A percentile compares a stretch with the other conserved stretches of the same genome.
Evolutionary conservation across 805 yeast genomes (phyloP).

Genomic region (Ogataea nitratoaversa): DNA sequence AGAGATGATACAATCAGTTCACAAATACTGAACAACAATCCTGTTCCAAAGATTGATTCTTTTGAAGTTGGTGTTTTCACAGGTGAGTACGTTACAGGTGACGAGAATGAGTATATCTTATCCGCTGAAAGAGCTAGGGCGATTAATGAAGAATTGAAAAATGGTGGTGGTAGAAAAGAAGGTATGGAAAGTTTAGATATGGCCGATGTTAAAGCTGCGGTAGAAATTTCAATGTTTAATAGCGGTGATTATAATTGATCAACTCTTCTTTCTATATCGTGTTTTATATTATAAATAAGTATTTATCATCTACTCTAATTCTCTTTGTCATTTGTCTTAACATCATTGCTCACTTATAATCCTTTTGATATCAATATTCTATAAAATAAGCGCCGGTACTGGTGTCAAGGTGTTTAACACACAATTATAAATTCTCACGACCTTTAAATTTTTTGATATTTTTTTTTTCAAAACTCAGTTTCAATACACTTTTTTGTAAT

Average conservation of each 20-base stretch:
- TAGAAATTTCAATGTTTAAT: conserved; percentile 53
- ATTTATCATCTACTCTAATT: no score
- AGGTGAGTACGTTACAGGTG: conserved; percentile 92
- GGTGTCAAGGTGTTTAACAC: no score
- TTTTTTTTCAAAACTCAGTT: no score
- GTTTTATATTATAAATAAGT: no score
- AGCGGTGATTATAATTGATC: conserved; percentile 44
- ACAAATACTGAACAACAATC: conserved; percentile 18
- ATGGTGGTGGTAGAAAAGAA: conserved; percentile 35
- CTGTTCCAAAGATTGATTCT: conserved; percentile 39
- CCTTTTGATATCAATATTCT: no score
- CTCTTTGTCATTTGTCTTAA: no score
- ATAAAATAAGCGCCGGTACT: no score
- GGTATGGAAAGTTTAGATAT: conserved; percentile 33
- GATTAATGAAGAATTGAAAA: conserved; percentile 55
- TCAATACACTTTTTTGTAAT: no score
- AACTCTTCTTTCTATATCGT: neutral
- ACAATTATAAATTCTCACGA: no score
- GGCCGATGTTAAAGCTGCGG: conserved; percentile 75
- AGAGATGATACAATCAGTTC: conserved; percentile 28
- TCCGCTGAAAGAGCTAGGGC: conserved; percentile 84
- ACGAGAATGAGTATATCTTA: conserved; percentile 73
- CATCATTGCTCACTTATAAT: no score
- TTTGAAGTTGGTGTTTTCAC: conserved; percentile 98
- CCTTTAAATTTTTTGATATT: no score